phyloP scores from a whole-genome alignment of 2,329 filamentous ascomycete species.

The Pyrenophora graminea region DNA sequence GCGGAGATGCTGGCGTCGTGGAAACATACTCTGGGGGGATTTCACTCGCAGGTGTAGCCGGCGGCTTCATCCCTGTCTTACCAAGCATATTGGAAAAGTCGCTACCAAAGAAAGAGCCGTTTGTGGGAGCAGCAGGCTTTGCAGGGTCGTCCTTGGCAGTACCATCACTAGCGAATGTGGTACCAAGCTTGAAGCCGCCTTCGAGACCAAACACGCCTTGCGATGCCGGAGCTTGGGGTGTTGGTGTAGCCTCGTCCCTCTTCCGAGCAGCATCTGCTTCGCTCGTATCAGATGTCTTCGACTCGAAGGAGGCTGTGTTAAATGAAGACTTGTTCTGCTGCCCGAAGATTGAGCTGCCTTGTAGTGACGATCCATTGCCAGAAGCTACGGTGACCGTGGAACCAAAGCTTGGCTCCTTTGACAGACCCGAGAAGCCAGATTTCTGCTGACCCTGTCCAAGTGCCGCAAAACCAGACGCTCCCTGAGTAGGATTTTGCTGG shows the following conservation, averaged over 20 bases:
- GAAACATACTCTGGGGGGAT: constrained; percentile 44
- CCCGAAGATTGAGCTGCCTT: constrained; percentile 34
- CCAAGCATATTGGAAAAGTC: constrained; percentile 64
- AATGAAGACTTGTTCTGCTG: constrained; percentile 36
- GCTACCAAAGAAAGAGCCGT: constrained; percentile 64
- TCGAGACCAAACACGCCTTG: constrained; percentile 40
- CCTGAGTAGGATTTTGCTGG: not conserved
- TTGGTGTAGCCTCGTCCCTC: constrained; percentile 44
- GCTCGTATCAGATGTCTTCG: constrained; percentile 38
- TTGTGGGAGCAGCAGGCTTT: constrained; percentile 51
- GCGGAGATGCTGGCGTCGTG: constrained; percentile 43
- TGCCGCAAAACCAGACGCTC: constrained; percentile 36
- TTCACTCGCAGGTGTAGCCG: constrained; percentile 47
- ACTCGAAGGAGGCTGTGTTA: constrained; percentile 35
- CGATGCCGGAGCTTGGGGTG: constrained; percentile 32
- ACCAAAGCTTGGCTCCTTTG: constrained; percentile 44
- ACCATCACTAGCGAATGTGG: constrained; percentile 69
- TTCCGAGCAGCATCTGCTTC: constrained; percentile 35
- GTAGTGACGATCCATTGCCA: constrained; percentile 37
- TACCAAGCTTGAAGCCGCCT: constrained; percentile 67
- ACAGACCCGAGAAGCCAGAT: constrained; percentile 35
- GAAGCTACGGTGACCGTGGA: constrained; percentile 49
- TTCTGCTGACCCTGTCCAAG: constrained; percentile 36
- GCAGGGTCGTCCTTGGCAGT: constrained; percentile 63
- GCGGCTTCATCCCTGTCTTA: constrained; percentile 41